Percentiles rank a stretch among this genome's conserved stretches.
These are phyloP conservation scores for Xylaria longipes DNA, from an alignment of 495 filamentous ascomycete species.

Conservation along the genomic window DNA sequence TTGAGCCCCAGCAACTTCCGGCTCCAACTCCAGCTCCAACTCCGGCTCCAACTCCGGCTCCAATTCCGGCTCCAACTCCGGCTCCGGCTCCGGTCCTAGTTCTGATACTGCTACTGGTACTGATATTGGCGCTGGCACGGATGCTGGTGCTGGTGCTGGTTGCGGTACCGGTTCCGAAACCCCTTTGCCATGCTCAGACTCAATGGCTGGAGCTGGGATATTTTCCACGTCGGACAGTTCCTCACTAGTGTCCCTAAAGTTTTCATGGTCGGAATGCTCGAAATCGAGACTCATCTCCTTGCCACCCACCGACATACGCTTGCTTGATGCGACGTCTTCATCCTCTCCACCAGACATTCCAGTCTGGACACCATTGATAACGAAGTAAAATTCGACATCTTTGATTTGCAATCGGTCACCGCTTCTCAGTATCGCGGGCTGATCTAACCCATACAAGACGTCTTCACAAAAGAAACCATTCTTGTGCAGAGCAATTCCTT, in stretches of 20 bases:
- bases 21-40: neutral
- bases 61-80: neutral
- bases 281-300: constrained; percentile 70
- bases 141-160: neutral
- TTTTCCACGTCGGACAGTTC: constrained; percentile 44
- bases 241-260: constrained; percentile 61
- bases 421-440: constrained; percentile 69
- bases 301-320: constrained; percentile 58
- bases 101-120: neutral
- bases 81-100: neutral
- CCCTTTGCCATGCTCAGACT: constrained; percentile 32
- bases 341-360: constrained; percentile 72
- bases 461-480: constrained; percentile 89
- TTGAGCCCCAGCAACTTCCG: constrained; percentile 45
- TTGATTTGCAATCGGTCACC: constrained; percentile 81
- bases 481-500: constrained; percentile 79
- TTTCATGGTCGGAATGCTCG: constrained; percentile 63
- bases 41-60: neutral
- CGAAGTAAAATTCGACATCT: constrained; percentile 73
- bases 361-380: constrained; percentile 73
- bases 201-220: constrained; percentile 30
- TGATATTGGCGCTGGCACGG: neutral
- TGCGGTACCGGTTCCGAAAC: constrained; percentile 21
- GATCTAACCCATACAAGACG: constrained; percentile 65
- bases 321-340: constrained; percentile 48